These are phyloP conservation scores for Chrysoporthe cubensis DNA, from an alignment of 2,329 filamentous ascomycete genomes.

Conservation along the genomic window DNA sequence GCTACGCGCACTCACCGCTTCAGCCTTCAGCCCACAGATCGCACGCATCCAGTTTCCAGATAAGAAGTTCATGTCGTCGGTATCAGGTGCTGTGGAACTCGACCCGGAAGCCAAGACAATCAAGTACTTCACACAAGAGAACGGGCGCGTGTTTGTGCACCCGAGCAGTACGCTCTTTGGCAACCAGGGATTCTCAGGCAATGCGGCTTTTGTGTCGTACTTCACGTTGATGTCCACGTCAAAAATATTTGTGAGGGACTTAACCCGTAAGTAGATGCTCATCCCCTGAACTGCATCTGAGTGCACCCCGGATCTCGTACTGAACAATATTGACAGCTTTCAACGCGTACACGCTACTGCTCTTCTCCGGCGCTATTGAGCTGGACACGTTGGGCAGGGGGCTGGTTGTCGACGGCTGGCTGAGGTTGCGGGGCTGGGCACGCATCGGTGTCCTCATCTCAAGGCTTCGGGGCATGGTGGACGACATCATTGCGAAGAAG, in stretches of 20 bases:
- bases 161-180: slow-evolving; percentile 86
- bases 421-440: slow-evolving; percentile 86
- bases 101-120: slow-evolving; percentile 92
- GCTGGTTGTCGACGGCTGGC: slow-evolving; percentile 89
- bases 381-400: slow-evolving; percentile 88
- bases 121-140: slow-evolving; percentile 88
- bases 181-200: slow-evolving; percentile 75
- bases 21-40: slow-evolving; percentile 81
- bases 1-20: slow-evolving; percentile 71
- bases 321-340: slow-evolving; percentile 62
- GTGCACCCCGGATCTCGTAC: not conserved
- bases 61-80: slow-evolving; percentile 88
- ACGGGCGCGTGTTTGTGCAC: slow-evolving; percentile 89
- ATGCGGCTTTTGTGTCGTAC: slow-evolving; percentile 81
- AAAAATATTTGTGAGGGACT: slow-evolving; percentile 88
- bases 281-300: slow-evolving; percentile 9
- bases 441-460: slow-evolving; percentile 89
- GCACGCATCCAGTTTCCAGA: slow-evolving; percentile 92
- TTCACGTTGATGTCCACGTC: slow-evolving; percentile 90
- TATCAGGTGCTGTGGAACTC: slow-evolving; percentile 87
- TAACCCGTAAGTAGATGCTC: slow-evolving; percentile 70
- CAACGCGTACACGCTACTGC: slow-evolving; percentile 83
- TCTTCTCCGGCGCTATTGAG: slow-evolving; percentile 84
- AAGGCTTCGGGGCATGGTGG: slow-evolving; percentile 81
- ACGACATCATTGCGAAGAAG: slow-evolving; percentile 79